Evolutionary conservation across 192 early-diverging fungal genomes (phyloP).

Genomic region (Gamsiella multidivaricata): DNA sequence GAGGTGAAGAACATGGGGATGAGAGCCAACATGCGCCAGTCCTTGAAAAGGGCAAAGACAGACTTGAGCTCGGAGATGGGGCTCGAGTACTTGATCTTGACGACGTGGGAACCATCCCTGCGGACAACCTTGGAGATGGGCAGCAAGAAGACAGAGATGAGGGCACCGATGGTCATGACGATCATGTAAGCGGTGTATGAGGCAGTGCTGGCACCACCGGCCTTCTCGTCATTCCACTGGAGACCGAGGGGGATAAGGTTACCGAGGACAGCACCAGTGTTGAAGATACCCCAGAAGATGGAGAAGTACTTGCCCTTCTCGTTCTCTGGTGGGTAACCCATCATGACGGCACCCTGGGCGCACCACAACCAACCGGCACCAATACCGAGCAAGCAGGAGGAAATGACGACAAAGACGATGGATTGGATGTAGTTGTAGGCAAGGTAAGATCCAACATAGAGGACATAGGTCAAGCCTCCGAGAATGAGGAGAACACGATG

Average conservation of each 20-base stretch:
- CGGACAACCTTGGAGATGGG: conserved; percentile 69
- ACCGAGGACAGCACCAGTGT: conserved; percentile 82
- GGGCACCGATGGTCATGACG: conserved; percentile 74
- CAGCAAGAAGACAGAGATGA: conserved; percentile 65
- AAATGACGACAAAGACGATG: conserved; percentile 71
- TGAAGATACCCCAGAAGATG: conserved; percentile 91
- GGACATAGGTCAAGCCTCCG: conserved; percentile 77
- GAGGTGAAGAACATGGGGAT: conserved; percentile 75
- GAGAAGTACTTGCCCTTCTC: conserved; percentile 85
- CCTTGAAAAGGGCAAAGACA: conserved; percentile 66
- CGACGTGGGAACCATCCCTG: conserved; percentile 75
- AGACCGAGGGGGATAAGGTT: conserved; percentile 76
- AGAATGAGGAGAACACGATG: conserved; percentile 72
- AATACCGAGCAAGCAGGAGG: conserved; percentile 84
- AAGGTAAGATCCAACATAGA: conserved; percentile 83
- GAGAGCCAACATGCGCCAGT: conserved; percentile 74
- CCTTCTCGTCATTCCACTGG: conserved; percentile 67
- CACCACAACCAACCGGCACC: conserved; percentile 82
- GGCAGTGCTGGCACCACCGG: conserved; percentile 64
- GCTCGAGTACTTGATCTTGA: conserved; percentile 73
- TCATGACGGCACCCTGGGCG: conserved; percentile 86
- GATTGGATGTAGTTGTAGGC: conserved; percentile 67
- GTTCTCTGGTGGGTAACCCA: conserved; percentile 83
- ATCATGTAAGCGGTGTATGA: conserved; percentile 80
- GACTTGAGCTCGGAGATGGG: conserved; percentile 62